A percentile compares a stretch with the other conserved stretches of the same genome.
phyloP scores from a whole-genome alignment of 129 eudicot genomes.

The Saposhnikovia divaricata region DNA sequence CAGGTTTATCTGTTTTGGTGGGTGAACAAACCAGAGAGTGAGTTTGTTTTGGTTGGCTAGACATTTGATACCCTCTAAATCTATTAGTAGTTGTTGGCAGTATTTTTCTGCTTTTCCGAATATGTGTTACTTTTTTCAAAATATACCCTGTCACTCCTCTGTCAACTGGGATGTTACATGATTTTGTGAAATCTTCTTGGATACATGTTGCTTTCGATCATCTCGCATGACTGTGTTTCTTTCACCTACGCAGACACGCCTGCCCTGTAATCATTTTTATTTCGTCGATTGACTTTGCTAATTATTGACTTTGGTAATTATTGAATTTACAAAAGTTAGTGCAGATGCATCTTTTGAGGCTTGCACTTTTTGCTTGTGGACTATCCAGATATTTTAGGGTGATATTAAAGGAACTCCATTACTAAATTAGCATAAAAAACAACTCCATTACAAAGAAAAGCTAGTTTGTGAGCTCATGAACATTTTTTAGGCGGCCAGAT shows the following conservation, averaged over 20 bases:
- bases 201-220: slow-evolving; percentile 1
- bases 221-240: background rate
- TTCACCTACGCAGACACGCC: background rate
- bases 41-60: slow-evolving; percentile 6
- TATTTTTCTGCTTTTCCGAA: background rate
- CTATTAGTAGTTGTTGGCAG: background rate
- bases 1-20: background rate
- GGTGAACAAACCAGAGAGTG: background rate
- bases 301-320: background rate
- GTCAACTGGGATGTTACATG: background rate
- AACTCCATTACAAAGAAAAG: no score
- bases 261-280: background rate
- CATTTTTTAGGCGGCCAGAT: no score
- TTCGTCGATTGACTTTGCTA: background rate
- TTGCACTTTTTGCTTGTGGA: no score
- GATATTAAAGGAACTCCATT: no score
- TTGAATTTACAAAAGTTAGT: background rate
- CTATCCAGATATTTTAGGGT: background rate
- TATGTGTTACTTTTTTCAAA: background rate
- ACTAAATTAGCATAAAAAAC: no score
- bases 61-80: background rate
- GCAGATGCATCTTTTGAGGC: no score
- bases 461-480: no score
- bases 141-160: background rate
- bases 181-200: background rate